Base-by-base conservation (phyloP, 2,329 filamentous ascomycete species). In the Lecanoromycetidae sp. region DNA sequence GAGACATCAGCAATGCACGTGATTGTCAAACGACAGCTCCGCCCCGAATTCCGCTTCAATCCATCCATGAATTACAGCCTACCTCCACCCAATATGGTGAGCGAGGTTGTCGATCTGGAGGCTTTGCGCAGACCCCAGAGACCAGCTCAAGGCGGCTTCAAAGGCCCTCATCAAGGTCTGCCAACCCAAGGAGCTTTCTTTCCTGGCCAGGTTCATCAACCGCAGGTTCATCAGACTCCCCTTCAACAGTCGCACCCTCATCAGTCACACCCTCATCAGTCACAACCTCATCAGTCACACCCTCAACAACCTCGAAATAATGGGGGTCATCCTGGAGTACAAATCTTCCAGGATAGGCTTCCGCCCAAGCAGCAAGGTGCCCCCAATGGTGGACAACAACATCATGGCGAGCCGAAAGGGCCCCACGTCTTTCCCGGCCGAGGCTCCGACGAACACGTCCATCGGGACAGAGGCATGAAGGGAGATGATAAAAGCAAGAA, bases 1-100 rank as follows among this genome's bases (percentile, higher is more conserved):
- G 17, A n/a, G 10, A 6, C 30, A 32, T 27, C 22, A 13, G 30
- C 15, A 30, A 33, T 52, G 48, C 38, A 44, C 25, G 39, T 50
- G 17, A 44, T 50, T 22, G 27, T 52, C n/a, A 46, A 39, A 23
- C 46, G 50, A 3, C 30, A 38, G 17, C 9, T 33, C 2, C 50
- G 50, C 17, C 25, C 0, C 9, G 44, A 26, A 13, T 9, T 36
- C 13, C 17, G 13, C 2, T 8, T 7, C 4, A 26, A 29, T 26
- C 40, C 29, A 22, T n/a, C 5, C 12, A 20, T 10, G 17, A 27
- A 17, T 25, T 3, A 33, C 25, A 4, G 12, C 13, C 9, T 27
- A 26, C 29, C 40, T 17, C 19, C 30, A 19, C 19, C 29, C 15
- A 8, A 12, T 5, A 10, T 30, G 4, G 2, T 20, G 6, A 42